Evolutionary conservation across 2,329 filamentous ascomycete species (phyloP).

Genomic region (Calonectria fujianensis): DNA sequence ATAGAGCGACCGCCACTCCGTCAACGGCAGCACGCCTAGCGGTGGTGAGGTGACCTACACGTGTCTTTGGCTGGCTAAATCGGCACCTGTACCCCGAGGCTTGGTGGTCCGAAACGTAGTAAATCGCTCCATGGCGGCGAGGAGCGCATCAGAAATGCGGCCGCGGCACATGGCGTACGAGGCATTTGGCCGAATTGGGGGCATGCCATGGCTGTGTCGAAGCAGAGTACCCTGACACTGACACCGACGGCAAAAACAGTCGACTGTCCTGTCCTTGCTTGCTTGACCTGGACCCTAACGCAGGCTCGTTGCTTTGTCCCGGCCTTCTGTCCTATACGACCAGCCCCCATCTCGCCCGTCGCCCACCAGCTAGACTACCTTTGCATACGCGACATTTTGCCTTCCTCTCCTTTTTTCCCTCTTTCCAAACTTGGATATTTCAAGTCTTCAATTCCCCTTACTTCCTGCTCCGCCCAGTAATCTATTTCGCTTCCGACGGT

Average conservation of each 20-base stretch:
- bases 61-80: constrained; percentile 31
- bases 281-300: constrained; percentile 13
- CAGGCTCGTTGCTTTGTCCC: constrained; percentile 18
- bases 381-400: constrained; percentile 25
- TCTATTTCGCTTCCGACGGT: constrained; percentile 22
- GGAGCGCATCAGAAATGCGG: constrained; percentile 5
- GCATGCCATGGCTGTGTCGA: neutral
- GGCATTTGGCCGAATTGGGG: constrained; percentile 15
- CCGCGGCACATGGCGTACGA: constrained; percentile 21
- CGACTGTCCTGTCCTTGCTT: neutral
- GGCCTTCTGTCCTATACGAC: constrained; percentile 18
- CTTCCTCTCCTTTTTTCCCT: constrained; percentile 14
- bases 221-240: constrained; percentile 3
- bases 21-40: neutral
- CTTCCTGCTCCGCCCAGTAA: neutral
- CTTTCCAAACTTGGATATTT: constrained; percentile 26
- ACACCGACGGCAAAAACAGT: constrained; percentile 4
- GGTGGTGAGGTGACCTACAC: constrained; percentile 41
- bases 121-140: constrained; percentile 21
- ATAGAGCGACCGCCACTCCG: constrained; percentile 28
- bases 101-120: constrained; percentile 28
- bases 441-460: constrained; percentile 2
- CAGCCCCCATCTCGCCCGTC: constrained; percentile 33
- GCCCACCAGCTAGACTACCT: constrained; percentile 11
- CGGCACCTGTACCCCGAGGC: constrained; percentile 23